Evolutionary conservation across 306 rosid species (phyloP).

Genomic region (Dalbergia cultrata): DNA sequence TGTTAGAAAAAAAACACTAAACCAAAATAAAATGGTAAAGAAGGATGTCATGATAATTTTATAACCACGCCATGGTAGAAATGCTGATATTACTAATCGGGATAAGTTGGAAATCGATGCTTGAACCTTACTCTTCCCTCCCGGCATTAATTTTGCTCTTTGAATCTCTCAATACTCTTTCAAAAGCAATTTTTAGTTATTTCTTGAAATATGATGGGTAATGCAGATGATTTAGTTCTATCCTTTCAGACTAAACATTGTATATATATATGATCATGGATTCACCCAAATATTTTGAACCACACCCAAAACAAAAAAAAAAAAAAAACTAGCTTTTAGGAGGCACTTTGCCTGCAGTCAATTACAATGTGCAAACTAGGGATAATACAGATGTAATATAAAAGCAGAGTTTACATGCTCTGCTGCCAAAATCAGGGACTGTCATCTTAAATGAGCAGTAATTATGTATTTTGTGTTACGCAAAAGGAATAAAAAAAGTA

Average conservation of each 20-base stretch:
- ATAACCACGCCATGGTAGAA: neutral
- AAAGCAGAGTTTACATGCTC: slow-evolving; percentile 3
- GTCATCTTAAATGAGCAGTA: slow-evolving; percentile 16
- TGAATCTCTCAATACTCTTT: neutral
- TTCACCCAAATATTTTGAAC: neutral
- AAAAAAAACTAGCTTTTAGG: neutral
- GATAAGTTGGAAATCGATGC: neutral
- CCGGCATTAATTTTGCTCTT: neutral
- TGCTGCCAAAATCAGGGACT: slow-evolving; percentile 8
- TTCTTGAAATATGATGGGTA: slow-evolving; percentile 1
- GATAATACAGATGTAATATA: neutral
- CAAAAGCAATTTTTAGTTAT: slow-evolving; percentile 7
- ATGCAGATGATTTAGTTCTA: neutral
- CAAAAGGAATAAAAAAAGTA: neutral
- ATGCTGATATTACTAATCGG: neutral
- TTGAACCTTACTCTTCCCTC: slow-evolving; percentile 22
- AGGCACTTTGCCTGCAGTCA: neutral
- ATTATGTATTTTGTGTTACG: neutral
- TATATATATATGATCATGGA: neutral
- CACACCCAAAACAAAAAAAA: neutral
- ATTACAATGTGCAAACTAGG: neutral
- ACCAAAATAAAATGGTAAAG: slow-evolving; percentile 30
- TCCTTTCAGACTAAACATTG: neutral
- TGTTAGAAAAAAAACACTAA: neutral
- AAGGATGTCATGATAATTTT: slow-evolving; percentile 2